phyloP scores from a whole-genome alignment of 495 filamentous ascomycete genomes.

The Trichocladium uniseriatum region DNA sequence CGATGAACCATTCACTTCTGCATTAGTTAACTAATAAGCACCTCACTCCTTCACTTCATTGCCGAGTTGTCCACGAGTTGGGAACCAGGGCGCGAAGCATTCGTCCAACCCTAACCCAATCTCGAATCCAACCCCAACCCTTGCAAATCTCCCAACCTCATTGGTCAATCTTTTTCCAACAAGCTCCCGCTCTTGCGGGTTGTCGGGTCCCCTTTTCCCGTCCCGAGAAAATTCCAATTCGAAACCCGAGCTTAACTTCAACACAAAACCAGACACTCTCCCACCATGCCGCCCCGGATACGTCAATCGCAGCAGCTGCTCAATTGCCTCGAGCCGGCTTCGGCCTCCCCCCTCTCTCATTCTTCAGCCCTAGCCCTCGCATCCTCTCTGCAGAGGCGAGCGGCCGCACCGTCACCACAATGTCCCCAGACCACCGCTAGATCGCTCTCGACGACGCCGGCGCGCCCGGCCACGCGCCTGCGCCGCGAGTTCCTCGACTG shows the following conservation, averaged over 20 bases:
- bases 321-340: constrained; percentile 12
- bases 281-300: constrained; percentile 27
- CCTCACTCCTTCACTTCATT: too few relatives aligned
- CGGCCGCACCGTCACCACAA: constrained; percentile 1
- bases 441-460: constrained; percentile 20
- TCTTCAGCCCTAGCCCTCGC: background rate
- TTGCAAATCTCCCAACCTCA: too few relatives aligned
- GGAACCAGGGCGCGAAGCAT: too few relatives aligned
- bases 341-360: background rate
- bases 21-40: too few relatives aligned
- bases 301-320: constrained; percentile 16
- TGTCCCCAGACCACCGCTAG: too few relatives aligned
- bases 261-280: constrained; percentile 4
- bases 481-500: constrained; percentile 15
- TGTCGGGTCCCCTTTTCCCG: background rate
- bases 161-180: too few relatives aligned
- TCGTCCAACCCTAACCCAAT: too few relatives aligned
- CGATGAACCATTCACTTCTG: too few relatives aligned
- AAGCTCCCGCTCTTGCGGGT: too few relatives aligned
- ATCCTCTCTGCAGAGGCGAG: constrained; percentile 1
- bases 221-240: constrained; percentile 10
- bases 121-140: constrained; percentile 8
- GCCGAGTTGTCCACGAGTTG: too few relatives aligned
- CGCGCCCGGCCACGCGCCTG: constrained; percentile 7
- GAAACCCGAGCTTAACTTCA: constrained; percentile 1